Evolutionary conservation across 192 early-diverging fungal genomes (phyloP).

Genomic region (Coemansia guatemalensis): DNA sequence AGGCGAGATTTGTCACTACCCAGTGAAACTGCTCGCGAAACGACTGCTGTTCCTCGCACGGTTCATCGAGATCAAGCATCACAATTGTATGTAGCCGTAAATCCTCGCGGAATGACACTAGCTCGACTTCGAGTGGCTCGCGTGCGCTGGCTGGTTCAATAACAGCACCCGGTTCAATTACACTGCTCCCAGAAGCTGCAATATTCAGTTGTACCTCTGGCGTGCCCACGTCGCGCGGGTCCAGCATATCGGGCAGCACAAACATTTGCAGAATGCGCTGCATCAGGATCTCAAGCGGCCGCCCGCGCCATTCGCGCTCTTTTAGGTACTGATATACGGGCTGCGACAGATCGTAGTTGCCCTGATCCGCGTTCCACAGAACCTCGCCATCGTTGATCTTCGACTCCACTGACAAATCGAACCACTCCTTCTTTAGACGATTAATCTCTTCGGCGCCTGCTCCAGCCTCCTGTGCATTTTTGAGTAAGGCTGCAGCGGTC

Average conservation of each 20-base stretch:
- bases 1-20: slow-evolving; percentile 64
- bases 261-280: slow-evolving; percentile 75
- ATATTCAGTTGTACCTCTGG: slow-evolving; percentile 49
- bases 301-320: slow-evolving; percentile 59
- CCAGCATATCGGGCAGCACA: slow-evolving; percentile 73
- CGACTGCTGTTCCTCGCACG: slow-evolving; percentile 60
- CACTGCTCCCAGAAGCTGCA: slow-evolving; percentile 10
- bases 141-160: slow-evolving; percentile 56
- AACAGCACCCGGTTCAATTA: slow-evolving; percentile 32
- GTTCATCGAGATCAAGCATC: slow-evolving; percentile 70
- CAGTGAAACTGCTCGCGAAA: slow-evolving; percentile 76
- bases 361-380: slow-evolving; percentile 63
- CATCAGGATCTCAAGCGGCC: slow-evolving; percentile 59
- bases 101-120: slow-evolving; percentile 67
- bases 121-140: slow-evolving; percentile 55
- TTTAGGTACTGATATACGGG: slow-evolving; percentile 71
- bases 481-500: slow-evolving; percentile 20
- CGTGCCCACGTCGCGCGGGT: slow-evolving; percentile 43
- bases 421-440: slow-evolving; percentile 54
- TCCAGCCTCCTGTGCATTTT: slow-evolving; percentile 22
- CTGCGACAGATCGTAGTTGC: slow-evolving; percentile 62
- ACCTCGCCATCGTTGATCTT: slow-evolving; percentile 70
- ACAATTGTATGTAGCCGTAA: slow-evolving; percentile 66
- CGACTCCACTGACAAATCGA: slow-evolving; percentile 61
- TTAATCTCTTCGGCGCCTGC: slow-evolving; percentile 44